A percentile compares a stretch with the other conserved stretches of the same genome.
phyloP scores from a whole-genome alignment of 2,329 filamentous ascomycete genomes.

The Fusarium mexicanum region DNA sequence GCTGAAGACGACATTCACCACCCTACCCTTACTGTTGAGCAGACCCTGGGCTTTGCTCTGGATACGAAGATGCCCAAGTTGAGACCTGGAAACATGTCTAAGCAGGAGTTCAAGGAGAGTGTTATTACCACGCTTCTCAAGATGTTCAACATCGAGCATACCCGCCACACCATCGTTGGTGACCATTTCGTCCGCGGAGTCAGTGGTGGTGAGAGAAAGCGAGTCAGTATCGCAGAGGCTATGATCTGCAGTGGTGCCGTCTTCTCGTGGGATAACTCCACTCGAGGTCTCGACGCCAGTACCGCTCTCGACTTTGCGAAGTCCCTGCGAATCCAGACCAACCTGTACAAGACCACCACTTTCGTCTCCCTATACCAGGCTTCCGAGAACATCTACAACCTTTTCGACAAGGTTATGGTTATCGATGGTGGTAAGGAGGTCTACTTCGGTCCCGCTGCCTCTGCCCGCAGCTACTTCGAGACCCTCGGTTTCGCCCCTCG shows the following conservation, averaged over 20 bases:
- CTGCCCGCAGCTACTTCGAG: constrained; percentile 80
- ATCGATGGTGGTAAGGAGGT: constrained; percentile 80
- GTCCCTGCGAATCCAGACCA: constrained; percentile 81
- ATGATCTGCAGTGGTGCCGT: constrained; percentile 79
- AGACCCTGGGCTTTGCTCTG: constrained; percentile 86
- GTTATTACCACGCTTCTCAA: constrained; percentile 80
- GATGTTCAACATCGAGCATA: constrained; percentile 96
- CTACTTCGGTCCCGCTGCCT: constrained; percentile 75
- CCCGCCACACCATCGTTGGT: constrained; percentile 84
- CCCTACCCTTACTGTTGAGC: constrained; percentile 85
- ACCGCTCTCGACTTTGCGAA: constrained; percentile 74
- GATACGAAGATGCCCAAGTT: constrained; percentile 87
- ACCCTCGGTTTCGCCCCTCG: constrained; percentile 77
- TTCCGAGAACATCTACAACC: constrained; percentile 80
- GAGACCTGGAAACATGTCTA: constrained; percentile 76
- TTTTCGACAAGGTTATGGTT: constrained; percentile 86
- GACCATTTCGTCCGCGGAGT: constrained; percentile 83
- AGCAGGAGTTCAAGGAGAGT: constrained; percentile 78
- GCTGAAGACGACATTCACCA: constrained; percentile 83
- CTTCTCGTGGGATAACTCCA: constrained; percentile 80
- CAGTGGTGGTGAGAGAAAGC: constrained; percentile 76
- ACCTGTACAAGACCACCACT: constrained; percentile 84
- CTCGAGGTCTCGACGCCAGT: constrained; percentile 73
- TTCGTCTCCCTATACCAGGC: constrained; percentile 90
- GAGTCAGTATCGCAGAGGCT: constrained; percentile 82